Base-by-base conservation (phyloP, 208 protist species). In the Leishmania major region DNA sequence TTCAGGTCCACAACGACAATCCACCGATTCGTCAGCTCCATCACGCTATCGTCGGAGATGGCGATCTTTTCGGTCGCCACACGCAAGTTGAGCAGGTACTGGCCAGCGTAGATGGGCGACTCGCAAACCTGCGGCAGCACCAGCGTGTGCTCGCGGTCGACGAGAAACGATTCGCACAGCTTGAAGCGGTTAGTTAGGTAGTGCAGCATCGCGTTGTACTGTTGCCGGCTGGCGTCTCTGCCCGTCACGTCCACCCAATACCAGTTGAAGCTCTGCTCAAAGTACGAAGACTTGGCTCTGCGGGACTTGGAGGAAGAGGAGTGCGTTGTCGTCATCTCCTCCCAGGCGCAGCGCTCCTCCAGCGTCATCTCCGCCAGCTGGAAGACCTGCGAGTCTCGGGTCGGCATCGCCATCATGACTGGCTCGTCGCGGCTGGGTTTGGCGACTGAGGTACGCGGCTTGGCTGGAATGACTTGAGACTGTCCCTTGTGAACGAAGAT, bases 181-280 rank as follows among this genome's bases (percentile, higher is more conserved):
- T 93, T 92, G 78, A 97, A 97, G 55, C 80, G 83, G 64, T 81
- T 69, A 1, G 94, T 96, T 10, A 97, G 79, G 49, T 81, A 87
- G 83, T 88, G 88, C 78, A 97, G 85, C 1, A 84, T 90, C 35
- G 37, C 84, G 78, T 92, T 90, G 89, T 97, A 97, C 69, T 85
- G 84, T n/a, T 80, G 80, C 57, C 79, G 82, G 67, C 81, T 87
- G 6, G 84, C 66, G 78, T 97, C 94, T 47, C 92, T 89, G 28
- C 94, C 94, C 37, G 87, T 90, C 69, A 97, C 91, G 70, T 96
- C 94, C 71, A 97, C 88, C 91, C 92, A 97, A 81, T 97, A 94
- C 94, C 94, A 97, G 87, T 97, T 97, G 11, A 96, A 86, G 81
- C 89, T 96, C 87, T 94, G 89, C 88, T 96, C 92, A 10, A 96